A percentile compares a stretch with the other conserved stretches of the same genome.
These are phyloP conservation scores for Pythium periplocum DNA, from an alignment of 352 stramenopile genomes.

Conservation along the genomic window DNA sequence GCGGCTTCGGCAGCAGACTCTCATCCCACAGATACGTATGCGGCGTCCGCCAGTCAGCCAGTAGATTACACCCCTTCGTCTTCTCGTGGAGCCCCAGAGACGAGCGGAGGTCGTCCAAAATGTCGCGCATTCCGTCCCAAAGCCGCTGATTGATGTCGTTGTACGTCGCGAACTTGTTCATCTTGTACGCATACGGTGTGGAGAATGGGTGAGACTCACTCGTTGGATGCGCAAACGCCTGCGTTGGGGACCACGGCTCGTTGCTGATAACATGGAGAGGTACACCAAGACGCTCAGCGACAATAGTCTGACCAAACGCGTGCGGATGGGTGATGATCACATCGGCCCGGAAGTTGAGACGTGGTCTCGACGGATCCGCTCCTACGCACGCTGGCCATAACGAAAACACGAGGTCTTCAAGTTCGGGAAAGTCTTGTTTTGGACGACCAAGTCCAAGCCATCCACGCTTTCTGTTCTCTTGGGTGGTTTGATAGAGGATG, in stretches of 20 bases:
- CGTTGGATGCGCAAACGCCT: slow-evolving; percentile 54
- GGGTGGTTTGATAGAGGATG: slow-evolving; percentile 31
- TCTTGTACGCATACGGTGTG: slow-evolving; percentile 37
- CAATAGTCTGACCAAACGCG: slow-evolving; percentile 50
- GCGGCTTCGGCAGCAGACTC: slow-evolving; percentile 47
- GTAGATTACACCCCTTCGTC: slow-evolving; percentile 27
- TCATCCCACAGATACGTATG: slow-evolving; percentile 76
- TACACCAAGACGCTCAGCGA: slow-evolving; percentile 66
- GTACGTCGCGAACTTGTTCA: slow-evolving; percentile 48
- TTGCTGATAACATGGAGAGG: slow-evolving; percentile 61
- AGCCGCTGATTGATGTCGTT: slow-evolving; percentile 42
- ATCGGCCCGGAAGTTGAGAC: slow-evolving; percentile 54
- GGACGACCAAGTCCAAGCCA: slow-evolving; percentile 22
- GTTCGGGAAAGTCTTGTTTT: slow-evolving; percentile 37
- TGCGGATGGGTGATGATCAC: slow-evolving; percentile 61
- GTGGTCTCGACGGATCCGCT: slow-evolving; percentile 32
- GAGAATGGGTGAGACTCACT: slow-evolving; percentile 22
- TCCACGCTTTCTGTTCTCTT: slow-evolving; percentile 28
- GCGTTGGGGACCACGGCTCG: slow-evolving; percentile 43
- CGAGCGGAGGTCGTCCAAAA: slow-evolving; percentile 53
- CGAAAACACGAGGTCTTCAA: slow-evolving; percentile 46
- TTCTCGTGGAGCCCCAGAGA: slow-evolving; percentile 44
- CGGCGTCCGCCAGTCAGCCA: slow-evolving; percentile 46
- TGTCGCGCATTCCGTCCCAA: slow-evolving; percentile 37
- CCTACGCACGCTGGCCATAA: slow-evolving; percentile 53